Percentiles rank a stretch among this genome's conserved stretches.
These are phyloP conservation scores for Penicillium sp. DNA, from an alignment of 2,329 filamentous ascomycete genomes.

Conservation along the genomic window DNA sequence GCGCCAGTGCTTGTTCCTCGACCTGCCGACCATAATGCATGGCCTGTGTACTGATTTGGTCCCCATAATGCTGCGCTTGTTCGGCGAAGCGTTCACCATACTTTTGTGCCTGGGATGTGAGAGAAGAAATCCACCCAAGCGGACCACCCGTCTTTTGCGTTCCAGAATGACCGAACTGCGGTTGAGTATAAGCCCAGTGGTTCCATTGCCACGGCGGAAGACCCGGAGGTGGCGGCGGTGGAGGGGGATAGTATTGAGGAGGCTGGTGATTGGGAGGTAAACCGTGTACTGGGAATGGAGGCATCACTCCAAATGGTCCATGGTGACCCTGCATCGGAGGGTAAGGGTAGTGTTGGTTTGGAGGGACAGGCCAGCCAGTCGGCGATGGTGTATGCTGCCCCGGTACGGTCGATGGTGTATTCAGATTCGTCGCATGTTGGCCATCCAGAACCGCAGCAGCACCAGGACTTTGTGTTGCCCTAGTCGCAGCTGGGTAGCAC, in stretches of 20 bases:
- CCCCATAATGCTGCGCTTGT: constrained; percentile 43
- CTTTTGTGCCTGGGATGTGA: constrained; percentile 47
- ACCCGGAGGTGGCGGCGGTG: constrained; percentile 30
- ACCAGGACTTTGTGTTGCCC: constrained; percentile 33
- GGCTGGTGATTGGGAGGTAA: constrained; percentile 27
- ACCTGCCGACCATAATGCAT: constrained; percentile 46
- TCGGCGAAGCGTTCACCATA: constrained; percentile 48
- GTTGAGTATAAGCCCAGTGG: constrained; percentile 31
- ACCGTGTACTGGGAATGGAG: constrained; percentile 29
- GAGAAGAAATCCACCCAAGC: constrained; percentile 42
- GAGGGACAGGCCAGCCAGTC: constrained; percentile 24
- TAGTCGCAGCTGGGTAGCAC: constrained; percentile 49
- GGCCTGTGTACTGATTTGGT: constrained; percentile 43
- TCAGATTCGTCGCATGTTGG: constrained; percentile 16
- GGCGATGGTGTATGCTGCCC: constrained; percentile 24
- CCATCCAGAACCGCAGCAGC: constrained; percentile 18
- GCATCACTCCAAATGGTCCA: constrained; percentile 29
- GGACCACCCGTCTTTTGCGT: constrained; percentile 36
- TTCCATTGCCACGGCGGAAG: constrained; percentile 39
- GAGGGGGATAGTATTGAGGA: constrained; percentile 35
- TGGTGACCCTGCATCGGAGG: constrained; percentile 19
- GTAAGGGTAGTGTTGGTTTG: constrained; percentile 23
- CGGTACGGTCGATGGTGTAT: constrained; percentile 18
- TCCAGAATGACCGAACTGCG: constrained; percentile 30
- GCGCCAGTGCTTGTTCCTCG: constrained; percentile 47